Evolutionary conservation across 2,329 filamentous ascomycete genomes (phyloP), one percentile per base, ranked within the genome.

Genomic region (Monosporascus sp.): DNA sequence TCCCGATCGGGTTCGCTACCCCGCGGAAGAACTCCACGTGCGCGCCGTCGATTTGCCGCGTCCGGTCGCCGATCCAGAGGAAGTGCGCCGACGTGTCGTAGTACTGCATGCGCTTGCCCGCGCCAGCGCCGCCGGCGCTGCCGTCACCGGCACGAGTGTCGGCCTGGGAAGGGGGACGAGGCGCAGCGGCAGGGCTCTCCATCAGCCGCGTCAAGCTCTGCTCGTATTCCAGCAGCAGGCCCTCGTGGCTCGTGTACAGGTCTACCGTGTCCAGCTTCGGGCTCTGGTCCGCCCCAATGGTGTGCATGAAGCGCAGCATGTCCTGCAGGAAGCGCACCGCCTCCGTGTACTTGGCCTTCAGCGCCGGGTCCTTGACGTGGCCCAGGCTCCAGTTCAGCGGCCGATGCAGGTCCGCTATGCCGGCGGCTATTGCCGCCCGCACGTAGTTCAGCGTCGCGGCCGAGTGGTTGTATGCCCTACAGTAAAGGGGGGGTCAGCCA

Each of bases 1-100:
- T 87, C 57, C 94, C 94, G 62, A 99, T 90, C 1, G 94, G 94
- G 74, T 99, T 99, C 64, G 90, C 87, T 60, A 99, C 88, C 54
- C 94, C 94, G 46, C 94, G 88, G 81, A 97, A 96, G 78, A 95
- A 99, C 73, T 99, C 94, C 57, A 99, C 88, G 71, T 99, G 94
- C 0, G 88, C 93, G 63, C 93, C 90, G 67, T 94, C 88, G 46
- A 97, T 84, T 72, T 97, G 93, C 47, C 94, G 85, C 2, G 94
- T 99, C 60, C 94, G 89, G 72, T 99, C 94, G 52, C 94, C 94
- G 63, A 99, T 95, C 94, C 94, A 99, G 69, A 99, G 81, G 76
- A 99, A 97, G 70, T 99, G 94, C 0, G 91, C 90, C 5, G 91
- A 96, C 0, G 93, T 97, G 72, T 96, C 88, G 75, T 95, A 97